phyloP scores from a whole-genome alignment of 1,284 basidiomycete genomes.

The Baeospora myosura region DNA sequence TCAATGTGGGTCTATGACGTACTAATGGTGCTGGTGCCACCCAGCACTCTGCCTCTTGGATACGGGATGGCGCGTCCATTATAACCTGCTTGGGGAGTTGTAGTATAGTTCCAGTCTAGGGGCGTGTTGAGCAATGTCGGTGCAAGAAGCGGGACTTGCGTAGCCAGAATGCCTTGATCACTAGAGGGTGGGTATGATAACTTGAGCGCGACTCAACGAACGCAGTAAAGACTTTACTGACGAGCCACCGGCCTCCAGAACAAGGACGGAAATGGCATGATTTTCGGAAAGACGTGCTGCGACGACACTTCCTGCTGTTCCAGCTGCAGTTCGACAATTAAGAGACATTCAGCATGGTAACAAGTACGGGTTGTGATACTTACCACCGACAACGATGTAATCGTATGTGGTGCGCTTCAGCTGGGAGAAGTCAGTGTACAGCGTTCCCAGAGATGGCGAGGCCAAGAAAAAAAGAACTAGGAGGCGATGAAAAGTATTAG shows the following conservation, averaged over 20 bases:
- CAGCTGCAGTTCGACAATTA: too few species aligned
- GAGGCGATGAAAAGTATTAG: too few species aligned
- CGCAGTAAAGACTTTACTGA: slow-evolving; percentile 5
- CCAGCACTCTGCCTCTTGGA: slow-evolving; percentile 28
- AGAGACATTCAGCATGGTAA: not conserved
- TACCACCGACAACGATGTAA: slow-evolving; percentile 22
- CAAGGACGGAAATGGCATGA: slow-evolving; percentile 11
- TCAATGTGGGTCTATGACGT: slow-evolving; percentile 9
- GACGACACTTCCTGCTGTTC: slow-evolving; percentile 21
- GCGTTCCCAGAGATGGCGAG: not conserved
- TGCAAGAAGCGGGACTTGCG: slow-evolving; percentile 18
- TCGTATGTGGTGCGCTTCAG: slow-evolving; percentile 12
- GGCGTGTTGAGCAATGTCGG: slow-evolving; percentile 10
- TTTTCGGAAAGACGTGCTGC: slow-evolving; percentile 17
- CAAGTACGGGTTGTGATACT: not conserved
- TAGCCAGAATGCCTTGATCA: slow-evolving; percentile 14
- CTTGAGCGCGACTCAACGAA: not conserved
- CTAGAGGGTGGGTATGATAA: slow-evolving; percentile 8
- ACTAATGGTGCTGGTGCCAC: slow-evolving; percentile 33
- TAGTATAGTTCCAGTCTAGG: slow-evolving; percentile 30
- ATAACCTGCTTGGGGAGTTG: slow-evolving; percentile 23
- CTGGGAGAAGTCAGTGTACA: not conserved
- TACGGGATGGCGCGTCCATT: slow-evolving; percentile 21
- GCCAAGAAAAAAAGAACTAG: not conserved
- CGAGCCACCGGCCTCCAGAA: slow-evolving; percentile 21